phyloP scores from a whole-genome alignment of 2,329 filamentous ascomycete genomes.

The Cercospora sp. region DNA sequence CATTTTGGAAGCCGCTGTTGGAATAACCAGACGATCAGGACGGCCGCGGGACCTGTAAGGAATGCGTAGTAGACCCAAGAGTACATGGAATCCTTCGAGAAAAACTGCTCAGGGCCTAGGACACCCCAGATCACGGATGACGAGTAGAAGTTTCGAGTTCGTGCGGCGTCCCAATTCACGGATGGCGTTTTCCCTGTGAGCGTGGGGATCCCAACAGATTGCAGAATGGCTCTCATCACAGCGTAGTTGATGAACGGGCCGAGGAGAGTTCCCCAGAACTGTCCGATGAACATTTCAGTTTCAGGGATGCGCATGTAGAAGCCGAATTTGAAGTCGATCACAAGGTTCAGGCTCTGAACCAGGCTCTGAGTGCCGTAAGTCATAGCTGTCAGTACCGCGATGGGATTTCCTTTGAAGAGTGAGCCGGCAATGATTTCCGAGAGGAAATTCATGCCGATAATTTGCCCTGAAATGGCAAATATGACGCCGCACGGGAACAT shows the following conservation, averaged over 20 bases:
- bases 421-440: slow-evolving; percentile 38
- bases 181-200: slow-evolving; percentile 17
- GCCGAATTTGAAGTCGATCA: slow-evolving; percentile 43
- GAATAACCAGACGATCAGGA: slow-evolving; percentile 19
- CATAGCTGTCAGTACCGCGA: slow-evolving; percentile 37
- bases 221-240: slow-evolving; percentile 42
- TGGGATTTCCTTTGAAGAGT: slow-evolving; percentile 37
- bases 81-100: slow-evolving; percentile 19
- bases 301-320: slow-evolving; percentile 46
- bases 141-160: slow-evolving; percentile 23
- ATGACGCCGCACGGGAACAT: slow-evolving; percentile 36
- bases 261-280: slow-evolving; percentile 39
- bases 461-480: slow-evolving; percentile 14
- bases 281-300: slow-evolving; percentile 41
- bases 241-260: slow-evolving; percentile 23
- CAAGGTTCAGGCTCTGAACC: slow-evolving; percentile 40
- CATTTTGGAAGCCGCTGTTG: slow-evolving; percentile 20
- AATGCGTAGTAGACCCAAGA: slow-evolving; percentile 25
- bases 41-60: slow-evolving; percentile 17
- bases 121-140: slow-evolving; percentile 42
- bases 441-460: slow-evolving; percentile 29
- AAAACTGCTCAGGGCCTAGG: slow-evolving; percentile 36
- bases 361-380: slow-evolving; percentile 41
- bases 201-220: slow-evolving; percentile 44
- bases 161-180: slow-evolving; percentile 20